Percentiles rank a stretch among this genome's conserved stretches.
These are phyloP conservation scores for Penicillium pancosmium DNA, from an alignment of 495 filamentous ascomycete species.

Conservation along the genomic window DNA sequence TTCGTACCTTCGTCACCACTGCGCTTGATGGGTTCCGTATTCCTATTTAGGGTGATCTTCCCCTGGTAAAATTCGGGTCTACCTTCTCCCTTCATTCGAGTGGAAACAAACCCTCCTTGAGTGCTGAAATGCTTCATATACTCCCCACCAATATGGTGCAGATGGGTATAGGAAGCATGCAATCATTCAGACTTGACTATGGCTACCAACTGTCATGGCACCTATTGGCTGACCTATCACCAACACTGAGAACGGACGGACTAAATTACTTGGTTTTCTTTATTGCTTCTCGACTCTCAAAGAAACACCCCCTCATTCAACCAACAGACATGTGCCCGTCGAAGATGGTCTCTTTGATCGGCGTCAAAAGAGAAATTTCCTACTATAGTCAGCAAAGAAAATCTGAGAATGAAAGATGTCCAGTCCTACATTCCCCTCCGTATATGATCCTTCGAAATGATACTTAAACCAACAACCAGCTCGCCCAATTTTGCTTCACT, in stretches of 20 bases:
- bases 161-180: no score
- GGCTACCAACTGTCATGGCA: no score
- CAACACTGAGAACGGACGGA: not conserved
- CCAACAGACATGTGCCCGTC: not conserved
- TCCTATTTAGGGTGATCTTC: not conserved
- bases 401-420: not conserved
- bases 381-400: not conserved
- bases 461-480: no score
- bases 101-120: no score
- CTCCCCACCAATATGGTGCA: no score
- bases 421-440: not conserved
- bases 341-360: not conserved
- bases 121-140: no score
- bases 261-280: not conserved
- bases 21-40: not conserved
- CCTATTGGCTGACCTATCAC: no score
- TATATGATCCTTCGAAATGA: not conserved
- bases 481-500: no score
- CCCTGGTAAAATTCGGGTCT: not conserved
- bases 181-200: no score
- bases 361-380: not conserved
- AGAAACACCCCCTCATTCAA: not conserved
- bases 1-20: slow-evolving; percentile 3
- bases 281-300: not conserved
- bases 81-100: not conserved